Conservation (phyloP, 345 rosid genomes). For the Leavenworthia alabamica region DNA sequence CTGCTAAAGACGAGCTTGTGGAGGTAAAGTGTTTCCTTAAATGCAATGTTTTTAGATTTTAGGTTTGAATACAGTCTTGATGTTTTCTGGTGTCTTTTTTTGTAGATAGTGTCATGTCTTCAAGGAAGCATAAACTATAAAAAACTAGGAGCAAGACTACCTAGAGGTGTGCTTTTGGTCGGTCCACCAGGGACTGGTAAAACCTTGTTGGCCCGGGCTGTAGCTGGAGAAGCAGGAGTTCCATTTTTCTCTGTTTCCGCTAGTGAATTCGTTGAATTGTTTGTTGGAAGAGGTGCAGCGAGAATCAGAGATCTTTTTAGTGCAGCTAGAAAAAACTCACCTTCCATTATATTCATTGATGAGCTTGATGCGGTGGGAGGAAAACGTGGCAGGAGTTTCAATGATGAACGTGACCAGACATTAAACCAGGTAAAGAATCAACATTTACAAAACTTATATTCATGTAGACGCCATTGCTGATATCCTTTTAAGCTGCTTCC, state of each 20-base stretch:
- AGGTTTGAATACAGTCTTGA: neutral
- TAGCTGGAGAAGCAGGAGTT: conserved; percentile 94
- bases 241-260: conserved; percentile 94
- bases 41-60: neutral
- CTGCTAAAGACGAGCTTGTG: conserved; percentile 85
- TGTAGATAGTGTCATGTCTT: conserved; percentile 91
- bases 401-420: conserved; percentile 96
- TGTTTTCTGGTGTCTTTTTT: conserved; percentile 16
- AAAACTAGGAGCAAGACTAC: conserved; percentile 82
- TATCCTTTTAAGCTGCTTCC: neutral
- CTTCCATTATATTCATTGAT: conserved; percentile 87
- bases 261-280: conserved; percentile 93
- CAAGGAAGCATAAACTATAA: conserved; percentile 82
- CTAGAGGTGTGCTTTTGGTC: conserved; percentile 82
- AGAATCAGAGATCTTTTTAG: conserved; percentile 85
- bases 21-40: conserved; percentile 43
- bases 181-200: conserved; percentile 99
- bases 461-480: neutral
- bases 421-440: conserved; percentile 63
- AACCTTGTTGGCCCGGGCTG: conserved; percentile 91
- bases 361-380: conserved; percentile 99
- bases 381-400: conserved; percentile 92
- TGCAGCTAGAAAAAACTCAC: conserved; percentile 73
- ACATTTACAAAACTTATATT: neutral
- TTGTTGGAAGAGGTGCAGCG: conserved; percentile 99